phyloP scores from a whole-genome alignment of 2,329 filamentous ascomycete species.

The Achaetomium macrosporum region DNA sequence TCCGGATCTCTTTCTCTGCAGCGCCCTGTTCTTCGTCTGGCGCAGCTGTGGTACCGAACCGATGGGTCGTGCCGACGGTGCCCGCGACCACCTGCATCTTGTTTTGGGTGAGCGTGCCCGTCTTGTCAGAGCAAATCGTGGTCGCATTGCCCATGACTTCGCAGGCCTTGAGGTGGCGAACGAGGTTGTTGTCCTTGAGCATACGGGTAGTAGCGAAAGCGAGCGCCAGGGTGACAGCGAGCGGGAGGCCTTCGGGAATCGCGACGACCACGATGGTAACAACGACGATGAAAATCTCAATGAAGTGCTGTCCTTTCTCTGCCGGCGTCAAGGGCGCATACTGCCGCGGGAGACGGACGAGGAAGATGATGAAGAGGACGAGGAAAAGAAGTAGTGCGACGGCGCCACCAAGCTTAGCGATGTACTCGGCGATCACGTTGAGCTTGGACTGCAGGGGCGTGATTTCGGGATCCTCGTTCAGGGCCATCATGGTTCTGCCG shows the following conservation, averaged over 20 bases:
- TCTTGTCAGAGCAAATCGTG: conserved; percentile 64
- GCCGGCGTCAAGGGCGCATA: conserved; percentile 51
- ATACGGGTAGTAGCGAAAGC: conserved; percentile 73
- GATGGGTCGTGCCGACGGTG: conserved; percentile 49
- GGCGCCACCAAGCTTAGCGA: conserved; percentile 69
- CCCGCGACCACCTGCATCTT: conserved; percentile 63
- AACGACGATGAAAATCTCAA: conserved; percentile 71
- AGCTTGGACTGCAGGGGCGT: conserved; percentile 73
- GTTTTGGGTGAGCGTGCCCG: conserved; percentile 61
- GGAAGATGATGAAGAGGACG: conserved; percentile 79
- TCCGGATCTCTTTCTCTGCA: conserved; percentile 33
- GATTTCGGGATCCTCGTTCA: conserved; percentile 68
- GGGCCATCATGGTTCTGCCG: conserved; percentile 67
- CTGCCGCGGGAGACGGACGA: conserved; percentile 56
- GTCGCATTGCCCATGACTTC: conserved; percentile 79
- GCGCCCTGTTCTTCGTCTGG: conserved; percentile 26
- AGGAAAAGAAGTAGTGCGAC: conserved; percentile 77
- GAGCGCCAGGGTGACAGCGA: conserved; percentile 71
- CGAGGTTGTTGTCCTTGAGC: conserved; percentile 71
- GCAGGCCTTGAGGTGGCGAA: conserved; percentile 69
- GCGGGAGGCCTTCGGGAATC: conserved; percentile 69
- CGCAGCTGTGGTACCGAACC: conserved; percentile 42
- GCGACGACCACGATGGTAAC: conserved; percentile 77
- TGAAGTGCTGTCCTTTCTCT: conserved; percentile 70
- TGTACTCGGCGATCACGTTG: conserved; percentile 69